Percentiles rank a stretch among this genome's conserved stretches.
These are phyloP conservation scores for Knoxia roxburghii DNA, from an alignment of 257 asterid genomes.

Conservation along the genomic window DNA sequence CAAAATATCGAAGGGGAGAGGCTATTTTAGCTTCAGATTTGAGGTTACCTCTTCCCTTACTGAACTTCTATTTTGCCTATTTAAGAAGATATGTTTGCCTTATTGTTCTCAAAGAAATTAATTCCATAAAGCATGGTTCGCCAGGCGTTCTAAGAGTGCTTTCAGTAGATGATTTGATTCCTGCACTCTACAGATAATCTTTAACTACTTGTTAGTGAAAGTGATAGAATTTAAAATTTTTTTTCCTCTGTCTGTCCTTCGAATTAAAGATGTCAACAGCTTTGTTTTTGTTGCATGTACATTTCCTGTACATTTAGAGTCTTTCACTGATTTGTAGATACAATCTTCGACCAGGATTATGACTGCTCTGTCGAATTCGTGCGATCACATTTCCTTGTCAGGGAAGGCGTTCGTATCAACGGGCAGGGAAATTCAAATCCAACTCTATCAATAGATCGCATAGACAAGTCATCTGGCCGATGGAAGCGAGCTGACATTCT, in stretches of 20 bases:
- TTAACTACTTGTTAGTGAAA: too few relatives aligned
- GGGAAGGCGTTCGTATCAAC: slow-evolving; percentile 78
- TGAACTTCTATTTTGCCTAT: background rate
- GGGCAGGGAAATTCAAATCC: slow-evolving; percentile 82
- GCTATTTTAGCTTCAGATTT: slow-evolving; percentile 76
- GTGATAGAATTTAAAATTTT: too few relatives aligned
- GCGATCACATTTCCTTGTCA: slow-evolving; percentile 90
- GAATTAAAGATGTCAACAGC: background rate
- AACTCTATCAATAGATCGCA: slow-evolving; percentile 75
- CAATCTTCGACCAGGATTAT: slow-evolving; percentile 51
- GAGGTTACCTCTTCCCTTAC: slow-evolving; percentile 42
- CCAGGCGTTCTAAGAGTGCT: background rate
- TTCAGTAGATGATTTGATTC: background rate
- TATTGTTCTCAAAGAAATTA: background rate
- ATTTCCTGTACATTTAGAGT: too few relatives aligned
- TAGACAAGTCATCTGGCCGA: slow-evolving; percentile 73
- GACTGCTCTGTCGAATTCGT: slow-evolving; percentile 76
- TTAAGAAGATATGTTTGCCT: background rate
- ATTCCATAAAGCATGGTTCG: background rate
- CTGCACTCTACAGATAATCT: slow-evolving; percentile 5
- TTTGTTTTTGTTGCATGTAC: background rate
- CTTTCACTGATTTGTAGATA: background rate
- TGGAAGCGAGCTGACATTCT: slow-evolving; percentile 95
- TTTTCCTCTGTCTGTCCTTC: too few relatives aligned
- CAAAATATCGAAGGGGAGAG: slow-evolving; percentile 92